phyloP scores from a whole-genome alignment of 2,329 filamentous ascomycete genomes.

The Raffaelea deltoideospora region DNA sequence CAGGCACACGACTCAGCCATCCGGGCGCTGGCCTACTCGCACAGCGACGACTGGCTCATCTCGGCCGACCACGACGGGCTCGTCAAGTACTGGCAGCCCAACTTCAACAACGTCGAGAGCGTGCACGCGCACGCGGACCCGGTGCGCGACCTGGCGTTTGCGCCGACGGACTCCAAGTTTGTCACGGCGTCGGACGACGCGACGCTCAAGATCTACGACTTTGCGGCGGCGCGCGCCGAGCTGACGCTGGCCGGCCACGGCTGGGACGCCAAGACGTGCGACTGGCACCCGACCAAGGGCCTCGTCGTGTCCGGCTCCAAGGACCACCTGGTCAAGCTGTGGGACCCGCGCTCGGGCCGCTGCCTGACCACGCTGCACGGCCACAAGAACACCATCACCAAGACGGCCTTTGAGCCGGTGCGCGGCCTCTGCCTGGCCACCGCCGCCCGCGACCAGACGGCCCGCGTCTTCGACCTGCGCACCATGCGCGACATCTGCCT shows the following conservation, averaged over 20 bases:
- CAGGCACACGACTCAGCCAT: constrained; percentile 88
- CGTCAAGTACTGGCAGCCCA: constrained; percentile 97
- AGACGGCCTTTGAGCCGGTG: constrained; percentile 76
- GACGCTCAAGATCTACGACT: constrained; percentile 90
- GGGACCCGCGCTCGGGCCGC: constrained; percentile 85
- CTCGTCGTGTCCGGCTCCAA: constrained; percentile 92
- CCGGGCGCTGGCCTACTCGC: constrained; percentile 71
- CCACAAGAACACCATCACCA: constrained; percentile 94
- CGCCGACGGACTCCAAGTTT: constrained; percentile 88
- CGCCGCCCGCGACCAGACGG: constrained; percentile 82
- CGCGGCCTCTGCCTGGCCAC: constrained; percentile 79
- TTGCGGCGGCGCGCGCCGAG: constrained; percentile 72
- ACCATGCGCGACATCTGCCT: constrained; percentile 98
- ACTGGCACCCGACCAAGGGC: constrained; percentile 95
- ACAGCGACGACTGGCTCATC: constrained; percentile 92
- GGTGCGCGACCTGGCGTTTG: constrained; percentile 82
- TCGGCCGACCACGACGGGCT: constrained; percentile 90
- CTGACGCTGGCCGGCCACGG: constrained; percentile 80
- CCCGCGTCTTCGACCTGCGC: constrained; percentile 82
- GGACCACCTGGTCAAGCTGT: constrained; percentile 92
- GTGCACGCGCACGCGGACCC: constrained; percentile 83
- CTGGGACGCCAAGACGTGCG: constrained; percentile 93
- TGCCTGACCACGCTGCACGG: constrained; percentile 89
- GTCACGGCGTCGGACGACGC: constrained; percentile 92
- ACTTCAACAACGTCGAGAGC: constrained; percentile 97